Evolutionary conservation across 768 basidiomycete species (phyloP), one percentile per base, ranked within the genome.

Genomic region (Scleroderma citrinum): DNA sequence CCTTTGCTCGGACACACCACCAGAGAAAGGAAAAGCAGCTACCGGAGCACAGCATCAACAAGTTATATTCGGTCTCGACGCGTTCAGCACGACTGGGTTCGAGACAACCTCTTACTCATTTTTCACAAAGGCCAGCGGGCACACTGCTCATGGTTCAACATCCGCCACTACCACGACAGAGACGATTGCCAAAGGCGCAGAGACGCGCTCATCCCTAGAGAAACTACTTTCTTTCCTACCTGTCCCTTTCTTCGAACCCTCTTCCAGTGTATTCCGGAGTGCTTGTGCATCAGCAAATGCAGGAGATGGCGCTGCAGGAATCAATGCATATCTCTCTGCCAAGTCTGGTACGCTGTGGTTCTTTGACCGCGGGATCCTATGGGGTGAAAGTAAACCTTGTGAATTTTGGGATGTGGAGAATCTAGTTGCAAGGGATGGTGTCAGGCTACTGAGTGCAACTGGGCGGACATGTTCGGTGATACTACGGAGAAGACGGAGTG

Each of bases 291-390:
- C 37, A 61, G 68, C 36, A 56, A 65, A 51, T 39, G 61, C 67
- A 7, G 69, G 68, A 2, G 36, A 65, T 0, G 73, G 77, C 7
- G 73, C 81, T 3, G 80, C 84, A 2, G 84, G 84, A 0, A 67
- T 86, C 21, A 79, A 85, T 48, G 85, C 84, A 5, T 82, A 85
- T 62, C 76, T 82, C 26, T 76, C 76, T n/a, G 85, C 86, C 1
- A 88, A 87, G 60, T 62, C 73, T 2, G 85, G 85, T 1, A 82
- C 74, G 40, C 67, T 90, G 35, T 86, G 86, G 82, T 90, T 89
- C 71, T 70, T 83, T 40, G 66, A 73, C 35, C 69, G 71, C 20
- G 87, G 86, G 6, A 73, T 90, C 14, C 72, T 90, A 7, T 85
- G 83, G 78, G 85, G 83, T 20, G 82, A 87, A 60, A 78, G 76